Evolutionary conservation across 179 eudicot species (phyloP).

Genomic region (Beta corolliflora): DNA sequence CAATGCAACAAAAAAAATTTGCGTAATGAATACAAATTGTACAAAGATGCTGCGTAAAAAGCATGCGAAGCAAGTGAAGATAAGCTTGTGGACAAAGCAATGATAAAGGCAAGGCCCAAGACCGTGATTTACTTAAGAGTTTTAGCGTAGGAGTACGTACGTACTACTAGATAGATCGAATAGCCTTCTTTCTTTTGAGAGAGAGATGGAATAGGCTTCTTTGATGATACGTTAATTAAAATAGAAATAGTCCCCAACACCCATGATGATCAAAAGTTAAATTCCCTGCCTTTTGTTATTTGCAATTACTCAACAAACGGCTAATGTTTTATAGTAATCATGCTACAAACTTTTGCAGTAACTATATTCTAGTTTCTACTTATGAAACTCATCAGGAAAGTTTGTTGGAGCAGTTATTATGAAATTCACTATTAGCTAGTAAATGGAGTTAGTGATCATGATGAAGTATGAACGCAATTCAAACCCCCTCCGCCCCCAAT

Average conservation of each 20-base stretch:
- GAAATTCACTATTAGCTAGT: too few species aligned
- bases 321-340: background rate
- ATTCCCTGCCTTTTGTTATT: background rate
- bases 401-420: too few species aligned
- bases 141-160: background rate
- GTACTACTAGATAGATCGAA: background rate
- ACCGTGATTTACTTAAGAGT: background rate
- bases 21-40: background rate
- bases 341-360: background rate
- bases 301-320: background rate
- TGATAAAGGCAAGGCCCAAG: slow-evolving; percentile 14
- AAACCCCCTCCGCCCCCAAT: too few species aligned
- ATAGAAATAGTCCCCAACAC: too few species aligned
- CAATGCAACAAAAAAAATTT: slow-evolving; percentile 2
- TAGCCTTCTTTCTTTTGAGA: background rate
- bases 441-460: too few species aligned
- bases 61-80: slow-evolving; percentile 21
- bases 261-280: background rate
- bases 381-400: too few species aligned
- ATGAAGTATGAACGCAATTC: too few species aligned
- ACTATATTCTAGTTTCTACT: too few species aligned
- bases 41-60: slow-evolving; percentile 9
- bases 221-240: background rate
- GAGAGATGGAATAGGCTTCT: background rate
- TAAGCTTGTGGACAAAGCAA: slow-evolving; percentile 13